Evolutionary conservation across 805 yeast genomes (phyloP), one percentile per base, ranked within the genome.

Genomic region (Ogataea trehalophila): DNA sequence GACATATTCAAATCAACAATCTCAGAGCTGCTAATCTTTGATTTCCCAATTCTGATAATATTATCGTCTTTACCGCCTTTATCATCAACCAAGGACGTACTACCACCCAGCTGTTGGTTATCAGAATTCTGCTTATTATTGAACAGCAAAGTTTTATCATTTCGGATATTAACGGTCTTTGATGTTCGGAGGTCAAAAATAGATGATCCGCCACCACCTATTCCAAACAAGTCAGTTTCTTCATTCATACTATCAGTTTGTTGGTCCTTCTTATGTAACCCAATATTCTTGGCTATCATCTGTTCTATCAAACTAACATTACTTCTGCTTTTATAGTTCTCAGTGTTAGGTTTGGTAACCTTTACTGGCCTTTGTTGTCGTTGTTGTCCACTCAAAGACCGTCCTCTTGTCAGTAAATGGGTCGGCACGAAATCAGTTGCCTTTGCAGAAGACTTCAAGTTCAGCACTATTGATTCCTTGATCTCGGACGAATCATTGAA

Each of bases 1-100:
- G 60, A 64, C 54, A 74, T 63, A 45, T 62, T 58, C 49, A 71
- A 61, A 18, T 72, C 74, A 9, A 65, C 41, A 13, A 69, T 52
- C 15, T 64, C 49, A 13, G 65, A 43, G 6, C 4, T 8, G 38
- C 31, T 22, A 11, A 45, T 17, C n/a, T 43, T 38, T 34, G 41
- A 33, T 26, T 39, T 47, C 23, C 47, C 41, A 29, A 39, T 41
- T 7, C 13, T 17, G 11, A 33, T 14, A 17, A n/a, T 42, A 6
- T 41, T 36, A 36, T n/a, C 17, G 5, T 26, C 16, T 33, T 20
- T 11, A n/a, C 11, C 6, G 13, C 20, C 31, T 42, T 35, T 8
- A 17, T 20, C 18, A 50, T 37, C 2, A 51, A 51, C 39, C 9
- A 26, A 8, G 11, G 31, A 26, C 2, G 11, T 8, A 26, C 31